phyloP scores from a whole-genome alignment of 1,284 basidiomycete species.

The Lentinula novae-zelandiae region DNA sequence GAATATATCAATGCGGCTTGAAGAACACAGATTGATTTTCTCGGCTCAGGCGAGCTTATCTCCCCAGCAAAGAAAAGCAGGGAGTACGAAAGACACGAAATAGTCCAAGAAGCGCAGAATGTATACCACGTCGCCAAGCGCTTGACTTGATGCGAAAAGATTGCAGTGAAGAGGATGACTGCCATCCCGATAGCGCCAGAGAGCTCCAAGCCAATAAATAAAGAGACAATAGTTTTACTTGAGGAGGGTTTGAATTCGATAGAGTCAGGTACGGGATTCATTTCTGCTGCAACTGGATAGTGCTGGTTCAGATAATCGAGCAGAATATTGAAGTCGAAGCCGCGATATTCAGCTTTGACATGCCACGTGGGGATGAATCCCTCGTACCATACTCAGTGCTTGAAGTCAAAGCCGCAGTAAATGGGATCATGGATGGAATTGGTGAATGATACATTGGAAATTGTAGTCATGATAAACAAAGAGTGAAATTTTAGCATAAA shows the following conservation, averaged over 20 bases:
- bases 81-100: conserved; percentile 25
- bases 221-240: not conserved
- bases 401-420: not conserved
- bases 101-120: conserved; percentile 27
- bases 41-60: conserved; percentile 10
- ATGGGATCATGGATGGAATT: not conserved
- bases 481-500: no score
- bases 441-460: not conserved
- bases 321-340: no score
- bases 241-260: not conserved
- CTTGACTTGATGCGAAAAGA: conserved; percentile 21
- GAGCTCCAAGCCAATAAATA: conserved; percentile 25
- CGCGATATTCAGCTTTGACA: conserved; percentile 3
- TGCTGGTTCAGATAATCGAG: not conserved
- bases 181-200: conserved; percentile 23
- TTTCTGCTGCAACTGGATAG: not conserved
- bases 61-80: conserved; percentile 25
- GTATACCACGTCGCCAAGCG: conserved; percentile 29
- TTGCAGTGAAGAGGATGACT: conserved; percentile 23
- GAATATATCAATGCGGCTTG: conserved; percentile 25
- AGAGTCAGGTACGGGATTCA: not conserved
- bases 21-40: conserved; percentile 19
- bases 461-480: not conserved
- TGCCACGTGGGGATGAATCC: not conserved
- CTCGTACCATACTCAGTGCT: not conserved